Conservation (phyloP, 441 rosid genomes). For the Oxalis stricta region DNA sequence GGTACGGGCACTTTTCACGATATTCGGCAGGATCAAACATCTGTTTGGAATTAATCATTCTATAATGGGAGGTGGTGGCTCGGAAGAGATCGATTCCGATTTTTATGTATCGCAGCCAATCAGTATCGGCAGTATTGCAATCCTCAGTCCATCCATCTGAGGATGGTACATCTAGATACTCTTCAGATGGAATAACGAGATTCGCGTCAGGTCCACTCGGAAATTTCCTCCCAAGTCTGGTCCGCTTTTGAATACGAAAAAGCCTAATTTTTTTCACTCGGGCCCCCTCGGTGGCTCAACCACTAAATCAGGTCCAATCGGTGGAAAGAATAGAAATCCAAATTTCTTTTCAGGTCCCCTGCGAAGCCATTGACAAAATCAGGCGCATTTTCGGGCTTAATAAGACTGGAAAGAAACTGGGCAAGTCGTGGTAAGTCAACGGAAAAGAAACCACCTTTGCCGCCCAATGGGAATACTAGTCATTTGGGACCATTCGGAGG, state of each 20-base stretch:
- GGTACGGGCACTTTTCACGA: constrained; percentile 69
- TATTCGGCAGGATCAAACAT: constrained; percentile 42
- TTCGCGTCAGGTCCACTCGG: too few relatives aligned
- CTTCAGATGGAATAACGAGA: too few relatives aligned
- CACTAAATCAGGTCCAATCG: constrained; percentile 36
- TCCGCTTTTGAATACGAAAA: constrained; percentile 29
- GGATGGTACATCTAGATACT: constrained; percentile 42
- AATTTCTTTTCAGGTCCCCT: constrained; percentile 74
- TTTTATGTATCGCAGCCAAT: constrained; percentile 48
- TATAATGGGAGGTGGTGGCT: constrained; percentile 24
- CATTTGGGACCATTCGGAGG: constrained; percentile 87
- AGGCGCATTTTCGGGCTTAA: constrained; percentile 36
- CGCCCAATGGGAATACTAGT: constrained; percentile 43
- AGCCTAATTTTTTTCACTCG: constrained; percentile 49
- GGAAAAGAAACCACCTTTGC: constrained; percentile 31
- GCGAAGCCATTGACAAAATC: constrained; percentile 41
- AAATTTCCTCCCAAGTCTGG: constrained; percentile 34
- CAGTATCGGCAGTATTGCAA: constrained; percentile 54
- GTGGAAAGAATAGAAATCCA: constrained; percentile 26
- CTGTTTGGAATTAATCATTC: constrained; percentile 55
- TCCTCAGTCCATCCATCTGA: constrained; percentile 46
- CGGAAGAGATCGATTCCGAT: constrained; percentile 35
- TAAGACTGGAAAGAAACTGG: constrained; percentile 40
- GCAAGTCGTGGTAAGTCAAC: constrained; percentile 32
- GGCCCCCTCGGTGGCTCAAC: constrained; percentile 56